Percentiles rank a stretch among this genome's conserved stretches.
Evolutionary conservation across 495 filamentous ascomycete genomes (phyloP).

Genomic region (Tetracladium marchalianum): DNA sequence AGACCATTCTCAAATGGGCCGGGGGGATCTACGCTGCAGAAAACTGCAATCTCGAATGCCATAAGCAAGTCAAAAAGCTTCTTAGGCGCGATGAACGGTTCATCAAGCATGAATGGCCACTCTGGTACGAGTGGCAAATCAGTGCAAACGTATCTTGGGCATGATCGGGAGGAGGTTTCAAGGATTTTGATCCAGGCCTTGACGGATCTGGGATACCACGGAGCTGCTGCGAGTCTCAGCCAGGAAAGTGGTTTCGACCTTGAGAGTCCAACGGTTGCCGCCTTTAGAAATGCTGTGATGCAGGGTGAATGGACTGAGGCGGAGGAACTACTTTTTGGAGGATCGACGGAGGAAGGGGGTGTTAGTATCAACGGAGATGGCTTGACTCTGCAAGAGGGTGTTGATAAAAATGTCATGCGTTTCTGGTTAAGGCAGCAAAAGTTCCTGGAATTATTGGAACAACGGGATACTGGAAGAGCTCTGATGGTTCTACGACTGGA

Average conservation of each 20-base stretch:
- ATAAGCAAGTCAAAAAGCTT: constrained; percentile 30
- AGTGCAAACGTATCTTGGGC: constrained; percentile 48
- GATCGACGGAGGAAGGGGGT: constrained; percentile 40
- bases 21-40: constrained; percentile 18
- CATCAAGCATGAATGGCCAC: constrained; percentile 26
- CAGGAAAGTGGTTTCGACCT: constrained; percentile 82
- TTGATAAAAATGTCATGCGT: constrained; percentile 34
- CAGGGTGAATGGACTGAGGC: constrained; percentile 77
- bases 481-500: constrained; percentile 76
- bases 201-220: constrained; percentile 74
- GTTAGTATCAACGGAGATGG: constrained; percentile 33
- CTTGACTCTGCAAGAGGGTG: constrained; percentile 34
- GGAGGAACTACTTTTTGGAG: constrained; percentile 66
- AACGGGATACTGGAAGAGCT: constrained; percentile 59
- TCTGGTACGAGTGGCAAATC: constrained; percentile 11
- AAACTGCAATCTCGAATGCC: constrained; percentile 21
- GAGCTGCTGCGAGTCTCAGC: constrained; percentile 61
- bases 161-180: constrained; percentile 89
- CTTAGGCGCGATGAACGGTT: constrained; percentile 26
- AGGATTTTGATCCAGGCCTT: constrained; percentile 87
- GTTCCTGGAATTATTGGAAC: constrained; percentile 83
- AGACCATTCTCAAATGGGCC: constrained; percentile 30
- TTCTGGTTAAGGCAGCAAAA: constrained; percentile 90
- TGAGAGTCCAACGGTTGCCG: constrained; percentile 74
- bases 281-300: constrained; percentile 74